phyloP scores from a whole-genome alignment of 208 protist genomes.

The Pavlovales sp. region DNA sequence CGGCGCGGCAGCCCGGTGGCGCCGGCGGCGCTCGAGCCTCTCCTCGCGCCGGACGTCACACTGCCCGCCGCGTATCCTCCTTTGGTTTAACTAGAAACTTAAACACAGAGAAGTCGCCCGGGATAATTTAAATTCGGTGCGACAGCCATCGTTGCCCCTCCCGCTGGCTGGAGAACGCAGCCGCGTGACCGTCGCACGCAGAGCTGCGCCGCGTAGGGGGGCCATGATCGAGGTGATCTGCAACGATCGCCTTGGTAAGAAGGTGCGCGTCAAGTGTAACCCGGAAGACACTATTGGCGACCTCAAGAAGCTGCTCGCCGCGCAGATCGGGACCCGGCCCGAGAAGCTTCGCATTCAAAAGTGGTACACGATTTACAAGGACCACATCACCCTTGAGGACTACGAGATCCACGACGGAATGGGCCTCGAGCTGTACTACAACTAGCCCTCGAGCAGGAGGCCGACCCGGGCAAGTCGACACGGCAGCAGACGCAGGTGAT shows the following conservation, averaged over 20 bases:
- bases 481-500: background rate
- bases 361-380: slow-evolving; percentile 72
- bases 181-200: too few species aligned
- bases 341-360: slow-evolving; percentile 76
- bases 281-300: slow-evolving; percentile 72
- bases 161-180: too few species aligned
- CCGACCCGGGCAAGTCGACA: background rate
- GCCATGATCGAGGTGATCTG: slow-evolving; percentile 69
- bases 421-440: slow-evolving; percentile 75
- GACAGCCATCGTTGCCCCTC: too few species aligned
- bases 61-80: too few species aligned
- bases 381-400: slow-evolving; percentile 74
- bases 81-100: too few species aligned
- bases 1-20: too few species aligned
- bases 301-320: slow-evolving; percentile 71
- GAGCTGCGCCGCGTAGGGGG: too few species aligned
- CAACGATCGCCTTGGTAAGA: slow-evolving; percentile 72
- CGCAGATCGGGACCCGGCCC: slow-evolving; percentile 68
- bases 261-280: slow-evolving; percentile 70
- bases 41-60: too few species aligned
- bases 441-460: too few species aligned
- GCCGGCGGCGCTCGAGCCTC: too few species aligned
- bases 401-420: slow-evolving; percentile 79
- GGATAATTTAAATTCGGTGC: too few species aligned
- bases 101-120: too few species aligned